Evolutionary conservation across 2,329 filamentous ascomycete genomes (phyloP).

Genomic region (Penicillium nordicum): DNA sequence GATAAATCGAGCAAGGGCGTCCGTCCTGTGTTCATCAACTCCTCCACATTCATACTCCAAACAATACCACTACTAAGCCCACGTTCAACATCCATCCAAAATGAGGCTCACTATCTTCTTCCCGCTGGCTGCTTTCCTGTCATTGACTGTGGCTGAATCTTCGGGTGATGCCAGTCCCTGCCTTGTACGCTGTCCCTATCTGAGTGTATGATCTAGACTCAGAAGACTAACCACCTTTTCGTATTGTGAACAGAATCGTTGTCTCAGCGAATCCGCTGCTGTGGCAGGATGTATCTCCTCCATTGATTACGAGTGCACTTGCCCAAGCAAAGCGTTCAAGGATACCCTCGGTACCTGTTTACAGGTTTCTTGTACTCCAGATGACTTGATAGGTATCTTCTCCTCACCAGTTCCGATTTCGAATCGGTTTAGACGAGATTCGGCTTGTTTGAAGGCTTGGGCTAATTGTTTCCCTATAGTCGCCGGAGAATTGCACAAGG

Average conservation of each 20-base stretch:
- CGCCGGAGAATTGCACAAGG: conserved; percentile 11
- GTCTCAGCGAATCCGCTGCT: conserved; percentile 11
- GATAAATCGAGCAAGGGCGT: conserved; percentile 1
- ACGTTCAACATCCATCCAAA: not conserved
- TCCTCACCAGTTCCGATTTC: too few relatives aligned
- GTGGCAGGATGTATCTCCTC: conserved; percentile 18
- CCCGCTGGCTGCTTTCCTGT: conserved; percentile 18
- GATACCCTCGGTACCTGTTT: conserved; percentile 16
- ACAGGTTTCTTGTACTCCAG: conserved; percentile 9
- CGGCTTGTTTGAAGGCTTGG: not conserved
- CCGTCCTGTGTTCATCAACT: not conserved
- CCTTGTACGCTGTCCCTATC: conserved; percentile 7
- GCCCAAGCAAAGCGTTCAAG: conserved; percentile 16
- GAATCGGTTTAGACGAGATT: not conserved
- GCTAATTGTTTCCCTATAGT: conserved; percentile 2
- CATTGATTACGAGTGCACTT: conserved; percentile 18
- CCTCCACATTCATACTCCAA: not conserved
- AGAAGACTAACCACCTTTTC: conserved; percentile 4
- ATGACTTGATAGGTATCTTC: conserved; percentile 14
- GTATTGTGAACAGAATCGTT: conserved; percentile 4
- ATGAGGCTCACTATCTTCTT: conserved; percentile 21
- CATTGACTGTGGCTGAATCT: conserved; percentile 10
- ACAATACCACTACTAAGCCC: not conserved
- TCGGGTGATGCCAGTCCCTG: conserved; percentile 8
- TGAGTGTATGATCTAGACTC: not conserved